phyloP scores from a whole-genome alignment of 2,329 filamentous ascomycete genomes.

The Drechslerella coelobrocha region DNA sequence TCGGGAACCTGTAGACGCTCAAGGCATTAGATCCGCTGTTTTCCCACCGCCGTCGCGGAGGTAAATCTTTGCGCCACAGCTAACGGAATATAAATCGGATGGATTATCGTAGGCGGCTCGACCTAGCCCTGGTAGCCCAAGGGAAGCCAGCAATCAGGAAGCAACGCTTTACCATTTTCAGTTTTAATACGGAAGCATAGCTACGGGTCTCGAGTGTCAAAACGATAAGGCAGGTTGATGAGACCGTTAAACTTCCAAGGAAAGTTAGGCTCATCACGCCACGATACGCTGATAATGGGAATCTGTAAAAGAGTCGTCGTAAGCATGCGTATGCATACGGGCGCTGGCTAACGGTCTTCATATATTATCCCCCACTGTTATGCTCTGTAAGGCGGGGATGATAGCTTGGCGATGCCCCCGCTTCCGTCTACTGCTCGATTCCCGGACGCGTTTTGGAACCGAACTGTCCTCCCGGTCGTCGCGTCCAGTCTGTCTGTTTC shows the following conservation, averaged over 20 bases:
- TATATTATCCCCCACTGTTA: background rate
- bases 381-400: background rate
- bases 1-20: background rate
- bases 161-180: background rate
- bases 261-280: background rate
- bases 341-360: no score
- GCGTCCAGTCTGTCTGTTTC: no score
- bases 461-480: background rate
- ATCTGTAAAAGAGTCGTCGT: no score
- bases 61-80: no score
- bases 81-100: background rate
- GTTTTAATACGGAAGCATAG: background rate
- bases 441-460: background rate
- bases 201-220: no score
- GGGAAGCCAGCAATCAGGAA: background rate
- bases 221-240: constrained; percentile 1
- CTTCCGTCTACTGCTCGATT: constrained; percentile 3
- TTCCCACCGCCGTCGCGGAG: background rate
- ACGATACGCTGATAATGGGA: background rate
- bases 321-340: no score
- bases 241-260: background rate
- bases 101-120: background rate
- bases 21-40: background rate
- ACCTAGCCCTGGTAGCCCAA: background rate
- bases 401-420: background rate